Evolutionary conservation across 805 yeast genomes (phyloP).

Genomic region (Saturnispora halmiae): DNA sequence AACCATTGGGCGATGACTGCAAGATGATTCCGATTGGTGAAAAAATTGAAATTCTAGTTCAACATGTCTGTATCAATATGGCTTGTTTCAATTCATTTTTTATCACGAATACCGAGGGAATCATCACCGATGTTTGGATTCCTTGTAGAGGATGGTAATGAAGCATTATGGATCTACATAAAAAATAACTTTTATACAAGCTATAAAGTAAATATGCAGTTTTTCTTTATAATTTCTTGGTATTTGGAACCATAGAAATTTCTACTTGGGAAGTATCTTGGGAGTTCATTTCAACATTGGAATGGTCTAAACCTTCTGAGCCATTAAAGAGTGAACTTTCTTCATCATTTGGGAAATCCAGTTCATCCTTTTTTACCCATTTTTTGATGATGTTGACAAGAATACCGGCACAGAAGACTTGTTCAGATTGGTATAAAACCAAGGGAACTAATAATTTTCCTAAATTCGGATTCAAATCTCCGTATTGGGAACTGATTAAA

Average conservation of each 20-base stretch:
- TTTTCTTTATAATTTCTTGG: no score
- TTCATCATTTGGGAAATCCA: slow-evolving; percentile 72
- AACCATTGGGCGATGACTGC: slow-evolving; percentile 33
- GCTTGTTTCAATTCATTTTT: slow-evolving; percentile 51
- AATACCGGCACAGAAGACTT: slow-evolving; percentile 72
- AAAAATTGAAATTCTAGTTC: slow-evolving; percentile 49
- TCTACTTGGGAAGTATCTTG: no score
- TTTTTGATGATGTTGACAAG: slow-evolving; percentile 55
- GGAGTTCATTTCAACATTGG: no score
- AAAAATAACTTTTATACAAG: no score
- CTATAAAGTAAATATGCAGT: no score
- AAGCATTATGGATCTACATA: no score
- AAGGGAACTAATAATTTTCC: slow-evolving; percentile 74
- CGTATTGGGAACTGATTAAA: slow-evolving; percentile 53
- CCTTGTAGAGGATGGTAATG: slow-evolving; percentile 21
- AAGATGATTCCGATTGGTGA: slow-evolving; percentile 45
- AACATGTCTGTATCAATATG: slow-evolving; percentile 68
- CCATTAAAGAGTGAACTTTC: no score
- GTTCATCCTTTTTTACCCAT: slow-evolving; percentile 68
- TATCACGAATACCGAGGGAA: slow-evolving; percentile 38
- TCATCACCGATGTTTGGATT: slow-evolving; percentile 24
- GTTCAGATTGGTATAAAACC: slow-evolving; percentile 81
- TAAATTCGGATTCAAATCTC: slow-evolving; percentile 46
- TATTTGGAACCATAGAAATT: no score
- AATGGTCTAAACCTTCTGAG: no score